Conservation (phyloP, 2,329 filamentous ascomycete species). For the Clarireedia monteithiana region DNA sequence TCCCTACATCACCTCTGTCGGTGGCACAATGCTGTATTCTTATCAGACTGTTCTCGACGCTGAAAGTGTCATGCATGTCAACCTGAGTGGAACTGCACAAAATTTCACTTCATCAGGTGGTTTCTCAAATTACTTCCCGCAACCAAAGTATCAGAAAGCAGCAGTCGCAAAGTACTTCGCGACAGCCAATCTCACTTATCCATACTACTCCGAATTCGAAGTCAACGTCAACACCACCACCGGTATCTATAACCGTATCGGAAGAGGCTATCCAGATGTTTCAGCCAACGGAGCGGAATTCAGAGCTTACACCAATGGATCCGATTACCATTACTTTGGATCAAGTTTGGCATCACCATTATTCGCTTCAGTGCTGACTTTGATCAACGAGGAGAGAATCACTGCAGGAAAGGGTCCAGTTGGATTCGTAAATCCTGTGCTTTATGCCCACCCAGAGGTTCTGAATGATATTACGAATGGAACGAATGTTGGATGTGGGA, state of each 20-base stretch:
- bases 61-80: constrained; percentile 19
- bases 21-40: constrained; percentile 46
- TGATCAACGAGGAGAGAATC: constrained; percentile 10
- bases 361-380: constrained; percentile 19
- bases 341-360: constrained; percentile 16
- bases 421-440: constrained; percentile 6
- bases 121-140: constrained; percentile 44
- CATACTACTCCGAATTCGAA: constrained; percentile 21
- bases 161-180: constrained; percentile 38
- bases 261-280: constrained; percentile 47
- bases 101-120: constrained; percentile 38
- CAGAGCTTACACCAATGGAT: constrained; percentile 9
- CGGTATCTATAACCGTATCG: constrained; percentile 38
- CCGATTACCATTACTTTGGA: constrained; percentile 13
- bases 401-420: not conserved
- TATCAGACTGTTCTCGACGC: constrained; percentile 33
- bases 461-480: constrained; percentile 30
- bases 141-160: constrained; percentile 39
- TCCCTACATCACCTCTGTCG: constrained; percentile 60
- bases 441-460: constrained; percentile 20
- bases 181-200: constrained; percentile 13
- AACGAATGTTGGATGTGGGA: constrained; percentile 24
- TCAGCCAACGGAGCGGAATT: constrained; percentile 40
- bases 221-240: constrained; percentile 36
- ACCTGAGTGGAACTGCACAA: constrained; percentile 29